A percentile compares a stretch with the other conserved stretches of the same genome.
Conservation (phyloP, 2,329 filamentous ascomycete genomes). For the Aspergillus eucalypticola region DNA sequence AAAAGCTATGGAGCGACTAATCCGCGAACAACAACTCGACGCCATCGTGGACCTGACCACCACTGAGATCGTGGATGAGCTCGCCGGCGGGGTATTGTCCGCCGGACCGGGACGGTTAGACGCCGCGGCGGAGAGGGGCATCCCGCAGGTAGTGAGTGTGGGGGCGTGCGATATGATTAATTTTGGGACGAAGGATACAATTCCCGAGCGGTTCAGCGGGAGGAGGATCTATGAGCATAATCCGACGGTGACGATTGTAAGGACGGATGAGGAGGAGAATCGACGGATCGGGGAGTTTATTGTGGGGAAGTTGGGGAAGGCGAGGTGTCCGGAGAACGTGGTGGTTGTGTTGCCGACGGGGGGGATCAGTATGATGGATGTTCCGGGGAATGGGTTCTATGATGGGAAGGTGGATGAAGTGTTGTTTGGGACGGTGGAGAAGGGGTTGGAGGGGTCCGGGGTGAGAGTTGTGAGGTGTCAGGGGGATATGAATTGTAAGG, state of each 20-base stretch:
- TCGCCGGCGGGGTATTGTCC: conserved; percentile 64
- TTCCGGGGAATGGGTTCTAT: conserved; percentile 55
- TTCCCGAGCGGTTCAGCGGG: conserved; percentile 56
- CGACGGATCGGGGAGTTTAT: conserved; percentile 58
- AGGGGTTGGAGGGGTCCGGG: conserved; percentile 50
- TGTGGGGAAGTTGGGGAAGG: conserved; percentile 51
- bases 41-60: conserved; percentile 71
- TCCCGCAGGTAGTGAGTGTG: conserved; percentile 59
- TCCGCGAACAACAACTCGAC: conserved; percentile 60
- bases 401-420: conserved; percentile 51
- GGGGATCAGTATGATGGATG: conserved; percentile 63
- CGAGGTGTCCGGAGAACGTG: conserved; percentile 44
- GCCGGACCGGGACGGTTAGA: conserved; percentile 60
- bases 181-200: conserved; percentile 58
- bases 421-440: conserved; percentile 51
- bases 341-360: conserved; percentile 61
- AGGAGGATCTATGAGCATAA: conserved; percentile 65
- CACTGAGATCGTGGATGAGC: conserved; percentile 65
- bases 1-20: conserved; percentile 66
- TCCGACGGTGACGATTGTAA: conserved; percentile 65
- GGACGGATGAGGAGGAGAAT: conserved; percentile 62
- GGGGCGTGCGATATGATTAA: conserved; percentile 64
- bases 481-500: conserved; percentile 31
- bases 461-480: conserved; percentile 54
- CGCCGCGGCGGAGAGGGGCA: conserved; percentile 57